phyloP scores from a whole-genome alignment of 345 rosid species.

The Eucalyptus pumila region DNA sequence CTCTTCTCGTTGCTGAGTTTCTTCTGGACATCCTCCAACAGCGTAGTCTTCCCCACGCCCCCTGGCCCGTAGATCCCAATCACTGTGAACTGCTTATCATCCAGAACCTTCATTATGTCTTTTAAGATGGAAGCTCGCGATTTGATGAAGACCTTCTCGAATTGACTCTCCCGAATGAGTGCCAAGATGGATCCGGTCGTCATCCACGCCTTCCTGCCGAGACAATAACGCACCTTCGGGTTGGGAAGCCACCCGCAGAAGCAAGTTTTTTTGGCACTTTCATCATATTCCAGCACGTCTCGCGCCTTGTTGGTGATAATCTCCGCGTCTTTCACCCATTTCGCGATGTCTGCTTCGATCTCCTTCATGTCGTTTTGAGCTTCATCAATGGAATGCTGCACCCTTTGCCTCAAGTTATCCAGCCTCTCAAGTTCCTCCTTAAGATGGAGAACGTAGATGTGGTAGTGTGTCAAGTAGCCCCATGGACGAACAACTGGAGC shows the following conservation, averaged over 20 bases:
- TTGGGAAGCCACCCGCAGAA: fast-evolving
- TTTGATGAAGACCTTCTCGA: fast-evolving
- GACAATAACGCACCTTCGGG: too few relatives aligned
- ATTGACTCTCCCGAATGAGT: fast-evolving
- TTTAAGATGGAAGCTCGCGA: too few relatives aligned
- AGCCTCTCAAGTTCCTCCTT: fast-evolving
- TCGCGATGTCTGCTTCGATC: fast-evolving
- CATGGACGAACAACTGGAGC: fast-evolving
- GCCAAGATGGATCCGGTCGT: fast-evolving
- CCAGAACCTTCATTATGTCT: fast-evolving
- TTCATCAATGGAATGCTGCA: fast-evolving
- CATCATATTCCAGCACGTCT: fast-evolving
- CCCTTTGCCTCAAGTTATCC: fast-evolving
- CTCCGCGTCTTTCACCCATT: fast-evolving
- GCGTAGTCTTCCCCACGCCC: background rate
- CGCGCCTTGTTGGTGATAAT: fast-evolving
- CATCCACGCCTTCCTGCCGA: fast-evolving
- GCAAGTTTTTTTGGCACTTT: too few relatives aligned
- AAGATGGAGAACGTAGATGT: fast-evolving
- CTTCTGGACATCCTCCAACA: background rate
- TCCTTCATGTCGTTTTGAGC: fast-evolving
- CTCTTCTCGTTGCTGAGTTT: background rate
- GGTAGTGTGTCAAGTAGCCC: fast-evolving
- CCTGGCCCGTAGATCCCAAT: background rate
- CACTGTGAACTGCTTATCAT: fast-evolving